Conservation (phyloP, 2,329 filamentous ascomycete species). For the Thielaviopsis musarum region DNA sequence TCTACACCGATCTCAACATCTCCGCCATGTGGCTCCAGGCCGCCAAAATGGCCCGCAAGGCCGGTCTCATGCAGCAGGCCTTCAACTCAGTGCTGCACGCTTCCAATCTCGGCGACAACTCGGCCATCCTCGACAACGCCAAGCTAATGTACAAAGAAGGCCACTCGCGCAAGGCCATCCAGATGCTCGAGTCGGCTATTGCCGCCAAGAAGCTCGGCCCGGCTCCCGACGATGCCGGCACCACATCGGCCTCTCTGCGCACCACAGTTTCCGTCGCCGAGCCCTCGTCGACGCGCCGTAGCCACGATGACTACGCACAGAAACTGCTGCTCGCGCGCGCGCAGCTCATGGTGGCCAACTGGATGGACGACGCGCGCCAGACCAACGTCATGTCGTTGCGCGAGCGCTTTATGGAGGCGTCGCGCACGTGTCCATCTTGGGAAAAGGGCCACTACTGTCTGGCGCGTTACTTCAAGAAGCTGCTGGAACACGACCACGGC, state of each 20-base stretch:
- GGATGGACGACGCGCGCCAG: conserved; percentile 90
- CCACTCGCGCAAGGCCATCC: conserved; percentile 86
- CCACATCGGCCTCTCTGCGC: neutral
- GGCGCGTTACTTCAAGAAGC: conserved; percentile 91
- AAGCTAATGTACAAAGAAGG: conserved; percentile 85
- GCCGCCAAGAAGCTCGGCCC: conserved; percentile 25
- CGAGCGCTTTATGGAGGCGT: conserved; percentile 66
- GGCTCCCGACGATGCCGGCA: neutral
- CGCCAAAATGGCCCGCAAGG: conserved; percentile 72
- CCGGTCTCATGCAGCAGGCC: conserved; percentile 66
- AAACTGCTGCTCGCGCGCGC: conserved; percentile 56
- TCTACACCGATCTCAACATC: conserved; percentile 46
- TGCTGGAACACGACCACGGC: conserved; percentile 73
- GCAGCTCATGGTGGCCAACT: conserved; percentile 81
- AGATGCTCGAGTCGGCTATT: conserved; percentile 76
- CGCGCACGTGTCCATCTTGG: conserved; percentile 56
- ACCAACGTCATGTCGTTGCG: conserved; percentile 69
- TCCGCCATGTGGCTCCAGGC: conserved; percentile 75
- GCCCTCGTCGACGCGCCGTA: conserved; percentile 9
- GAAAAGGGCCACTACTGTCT: conserved; percentile 97
- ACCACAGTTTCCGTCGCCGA: neutral
- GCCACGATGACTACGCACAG: conserved; percentile 30
- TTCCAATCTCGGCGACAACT: conserved; percentile 64
- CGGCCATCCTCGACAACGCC: conserved; percentile 86
- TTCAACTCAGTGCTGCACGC: conserved; percentile 91